These are phyloP conservation scores for Phlyctochytrium bullatum DNA, from an alignment of 192 early-diverging fungal species.

Conservation along the genomic window DNA sequence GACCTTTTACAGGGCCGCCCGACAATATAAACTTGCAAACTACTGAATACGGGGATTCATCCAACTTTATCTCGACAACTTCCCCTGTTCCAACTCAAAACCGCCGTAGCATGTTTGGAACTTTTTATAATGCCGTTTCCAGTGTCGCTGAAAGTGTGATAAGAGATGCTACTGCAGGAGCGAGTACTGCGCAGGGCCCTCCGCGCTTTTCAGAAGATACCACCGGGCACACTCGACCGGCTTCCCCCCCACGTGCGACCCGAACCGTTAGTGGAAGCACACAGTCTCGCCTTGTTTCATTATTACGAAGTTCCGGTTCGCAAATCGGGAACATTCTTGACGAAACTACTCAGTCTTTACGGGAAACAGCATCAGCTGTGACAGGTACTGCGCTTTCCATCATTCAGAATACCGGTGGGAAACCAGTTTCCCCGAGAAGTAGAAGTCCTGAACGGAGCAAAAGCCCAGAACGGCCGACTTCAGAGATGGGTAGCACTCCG, in stretches of 20 bases:
- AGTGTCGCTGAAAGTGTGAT: neutral
- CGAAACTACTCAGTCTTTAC: neutral
- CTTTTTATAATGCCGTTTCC: neutral
- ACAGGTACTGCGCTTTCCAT: neutral
- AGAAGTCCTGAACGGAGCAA: neutral
- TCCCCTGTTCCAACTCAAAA: too few species aligned
- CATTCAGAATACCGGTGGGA: neutral
- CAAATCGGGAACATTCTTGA: neutral
- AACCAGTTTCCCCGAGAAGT: neutral
- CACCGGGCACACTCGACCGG: too few species aligned
- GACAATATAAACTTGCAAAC: too few species aligned
- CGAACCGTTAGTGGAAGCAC: neutral
- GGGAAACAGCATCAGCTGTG: neutral
- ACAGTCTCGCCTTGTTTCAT: neutral
- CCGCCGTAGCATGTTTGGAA: neutral
- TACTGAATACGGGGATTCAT: too few species aligned
- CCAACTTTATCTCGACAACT: too few species aligned
- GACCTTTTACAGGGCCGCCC: too few species aligned
- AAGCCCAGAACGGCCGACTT: neutral
- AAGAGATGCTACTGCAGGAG: too few species aligned
- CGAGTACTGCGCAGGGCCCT: too few species aligned
- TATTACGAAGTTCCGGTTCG: neutral
- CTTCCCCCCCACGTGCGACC: too few species aligned
- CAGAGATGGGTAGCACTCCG: neutral
- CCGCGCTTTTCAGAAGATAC: too few species aligned